Conservation (phyloP, 2,329 filamentous ascomycete species). For the Orbilia blumenaviensis region DNA sequence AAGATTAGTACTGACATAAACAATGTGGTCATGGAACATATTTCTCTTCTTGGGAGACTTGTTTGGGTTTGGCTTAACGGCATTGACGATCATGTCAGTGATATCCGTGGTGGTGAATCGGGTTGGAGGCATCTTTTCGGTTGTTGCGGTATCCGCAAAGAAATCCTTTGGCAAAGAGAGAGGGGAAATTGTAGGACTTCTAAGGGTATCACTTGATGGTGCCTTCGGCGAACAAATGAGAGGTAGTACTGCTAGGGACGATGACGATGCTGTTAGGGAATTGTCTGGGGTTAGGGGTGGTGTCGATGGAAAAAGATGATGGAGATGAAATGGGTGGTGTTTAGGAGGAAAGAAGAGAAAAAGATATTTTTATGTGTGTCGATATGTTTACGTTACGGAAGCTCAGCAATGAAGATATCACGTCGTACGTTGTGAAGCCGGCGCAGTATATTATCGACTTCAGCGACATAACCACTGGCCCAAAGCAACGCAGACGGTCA, state of each 20-base stretch:
- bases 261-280: background rate
- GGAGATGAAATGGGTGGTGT: too few species aligned
- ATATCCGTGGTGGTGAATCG: background rate
- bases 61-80: background rate
- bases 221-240: background rate
- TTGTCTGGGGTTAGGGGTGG: background rate
- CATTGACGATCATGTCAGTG: background rate
- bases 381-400: too few species aligned
- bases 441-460: background rate
- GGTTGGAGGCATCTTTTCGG: too few species aligned
- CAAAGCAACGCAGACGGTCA: conserved; percentile 6
- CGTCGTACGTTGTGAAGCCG: background rate
- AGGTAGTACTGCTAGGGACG: background rate
- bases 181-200: background rate
- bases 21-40: background rate
- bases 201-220: background rate
- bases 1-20: conserved; percentile 7
- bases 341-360: background rate
- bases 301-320: background rate
- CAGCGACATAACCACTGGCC: background rate
- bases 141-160: too few species aligned
- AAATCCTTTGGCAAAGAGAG: background rate
- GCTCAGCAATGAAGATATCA: too few species aligned
- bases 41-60: background rate
- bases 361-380: background rate